Conservation (phyloP, 192 early-diverging fungal genomes). For the Podila minutissima region DNA sequence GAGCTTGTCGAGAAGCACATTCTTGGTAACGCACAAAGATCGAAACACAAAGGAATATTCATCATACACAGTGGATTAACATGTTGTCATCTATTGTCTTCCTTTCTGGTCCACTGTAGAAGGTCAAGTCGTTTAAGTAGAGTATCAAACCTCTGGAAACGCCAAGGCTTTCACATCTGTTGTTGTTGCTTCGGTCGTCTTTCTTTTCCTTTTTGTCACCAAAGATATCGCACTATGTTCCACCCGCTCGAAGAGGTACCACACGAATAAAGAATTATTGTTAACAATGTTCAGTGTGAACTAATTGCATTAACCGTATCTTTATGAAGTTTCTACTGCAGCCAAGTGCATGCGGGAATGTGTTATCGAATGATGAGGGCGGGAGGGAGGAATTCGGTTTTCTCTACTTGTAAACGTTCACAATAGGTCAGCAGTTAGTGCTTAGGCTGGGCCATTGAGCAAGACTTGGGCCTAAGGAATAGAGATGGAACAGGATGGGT, state of each 20-base stretch:
- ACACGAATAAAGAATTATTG: no score
- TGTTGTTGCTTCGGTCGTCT: neutral
- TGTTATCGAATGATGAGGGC: no score
- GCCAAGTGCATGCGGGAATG: no score
- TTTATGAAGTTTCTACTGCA: no score
- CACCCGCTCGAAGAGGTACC: no score
- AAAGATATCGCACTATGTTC: neutral
- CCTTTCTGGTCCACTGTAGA: conserved; percentile 1
- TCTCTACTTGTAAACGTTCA: neutral
- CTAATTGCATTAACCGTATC: no score
- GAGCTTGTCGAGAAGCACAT: conserved; percentile 68
- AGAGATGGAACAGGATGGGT: neutral
- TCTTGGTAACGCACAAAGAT: conserved; percentile 30
- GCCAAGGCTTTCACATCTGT: neutral
- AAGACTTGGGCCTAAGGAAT: conserved; percentile 27
- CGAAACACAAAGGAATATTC: neutral
- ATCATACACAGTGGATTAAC: neutral
- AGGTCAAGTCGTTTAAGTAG: conserved; percentile 20
- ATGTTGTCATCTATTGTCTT: neutral
- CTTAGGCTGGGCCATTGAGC: conserved; percentile 24
- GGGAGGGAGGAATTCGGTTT: neutral
- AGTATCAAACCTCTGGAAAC: neutral
- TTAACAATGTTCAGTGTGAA: no score
- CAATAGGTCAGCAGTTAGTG: neutral
- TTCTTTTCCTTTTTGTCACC: neutral